A percentile compares a stretch with the other conserved stretches of the same genome.
These are phyloP conservation scores for Neonectria sp. DNA, from an alignment of 2,329 filamentous ascomycete species.

Conservation along the genomic window DNA sequence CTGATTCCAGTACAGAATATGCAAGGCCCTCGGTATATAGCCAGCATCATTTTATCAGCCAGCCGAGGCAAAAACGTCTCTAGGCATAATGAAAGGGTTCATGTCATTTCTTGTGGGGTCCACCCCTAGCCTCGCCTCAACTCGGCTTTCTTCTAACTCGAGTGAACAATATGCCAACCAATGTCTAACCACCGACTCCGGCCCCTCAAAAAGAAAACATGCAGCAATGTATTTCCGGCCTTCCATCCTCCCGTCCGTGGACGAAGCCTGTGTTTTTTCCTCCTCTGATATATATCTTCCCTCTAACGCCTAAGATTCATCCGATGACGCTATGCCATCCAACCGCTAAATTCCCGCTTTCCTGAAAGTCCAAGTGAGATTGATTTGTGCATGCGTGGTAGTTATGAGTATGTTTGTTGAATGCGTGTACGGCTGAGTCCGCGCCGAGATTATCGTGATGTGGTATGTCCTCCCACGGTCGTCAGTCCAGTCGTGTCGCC, in stretches of 20 bases:
- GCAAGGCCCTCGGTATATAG: background rate
- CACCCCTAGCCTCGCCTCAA: constrained; percentile 32
- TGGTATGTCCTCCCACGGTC: constrained; percentile 18
- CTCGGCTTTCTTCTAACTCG: constrained; percentile 40
- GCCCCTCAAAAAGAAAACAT: constrained; percentile 38
- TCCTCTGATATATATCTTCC: constrained; percentile 42
- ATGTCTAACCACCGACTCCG: constrained; percentile 46
- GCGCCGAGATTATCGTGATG: background rate
- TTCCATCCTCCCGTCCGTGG: constrained; percentile 15
- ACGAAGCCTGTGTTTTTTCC: constrained; percentile 27
- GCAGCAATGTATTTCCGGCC: constrained; percentile 21
- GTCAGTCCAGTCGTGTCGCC: background rate
- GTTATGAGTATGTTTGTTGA: constrained; percentile 9
- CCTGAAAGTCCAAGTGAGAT: constrained; percentile 39
- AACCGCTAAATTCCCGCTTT: constrained; percentile 46
- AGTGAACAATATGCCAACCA: constrained; percentile 38
- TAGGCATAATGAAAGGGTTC: constrained; percentile 15
- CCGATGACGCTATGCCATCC: constrained; percentile 46
- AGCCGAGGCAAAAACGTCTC: background rate
- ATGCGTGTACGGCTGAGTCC: constrained; percentile 33
- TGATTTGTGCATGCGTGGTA: constrained; percentile 14
- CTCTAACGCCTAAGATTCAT: constrained; percentile 43
- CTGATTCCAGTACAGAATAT: background rate
- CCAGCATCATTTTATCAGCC: background rate
- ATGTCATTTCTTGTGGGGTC: constrained; percentile 31